Evolutionary conservation across 2,329 filamentous ascomycete genomes (phyloP).

Genomic region (Anthostomella pinea): DNA sequence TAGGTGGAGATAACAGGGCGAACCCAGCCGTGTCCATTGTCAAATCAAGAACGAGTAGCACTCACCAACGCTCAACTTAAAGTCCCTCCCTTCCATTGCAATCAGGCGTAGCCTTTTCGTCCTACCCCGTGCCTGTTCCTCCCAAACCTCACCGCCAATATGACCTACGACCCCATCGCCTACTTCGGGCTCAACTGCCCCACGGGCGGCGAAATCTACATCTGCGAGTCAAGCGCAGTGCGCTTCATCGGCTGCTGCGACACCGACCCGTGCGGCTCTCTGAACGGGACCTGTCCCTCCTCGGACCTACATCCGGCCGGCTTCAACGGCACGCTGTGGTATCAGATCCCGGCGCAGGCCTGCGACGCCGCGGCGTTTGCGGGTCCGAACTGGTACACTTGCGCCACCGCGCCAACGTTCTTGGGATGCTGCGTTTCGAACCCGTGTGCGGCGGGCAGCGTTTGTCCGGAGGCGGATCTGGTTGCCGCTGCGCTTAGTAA

Average conservation of each 20-base stretch:
- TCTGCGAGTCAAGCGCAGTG: conserved; percentile 17
- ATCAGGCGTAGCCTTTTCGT: too few species aligned
- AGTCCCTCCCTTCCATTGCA: too few species aligned
- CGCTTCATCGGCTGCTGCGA: conserved; percentile 24
- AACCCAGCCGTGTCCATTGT: too few species aligned
- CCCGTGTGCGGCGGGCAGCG: conserved; percentile 10
- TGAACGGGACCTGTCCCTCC: conserved; percentile 8
- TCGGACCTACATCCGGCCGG: conserved; percentile 7
- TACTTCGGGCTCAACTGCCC: conserved; percentile 20
- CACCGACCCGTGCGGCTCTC: conserved; percentile 16
- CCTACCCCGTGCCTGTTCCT: too few species aligned
- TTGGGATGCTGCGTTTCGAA: conserved; percentile 24
- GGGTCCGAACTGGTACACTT: conserved; percentile 19
- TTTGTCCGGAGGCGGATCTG: conserved; percentile 11
- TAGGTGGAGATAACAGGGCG: too few species aligned
- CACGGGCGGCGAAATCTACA: conserved; percentile 17
- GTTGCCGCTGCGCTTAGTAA: conserved; percentile 11
- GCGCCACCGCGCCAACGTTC: conserved; percentile 16
- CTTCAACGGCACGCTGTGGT: conserved; percentile 12
- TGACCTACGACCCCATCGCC: conserved; percentile 16
- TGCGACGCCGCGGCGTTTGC: conserved; percentile 8
- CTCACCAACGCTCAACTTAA: too few species aligned
- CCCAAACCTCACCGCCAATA: too few species aligned
- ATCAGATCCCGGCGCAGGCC: conserved; percentile 10
- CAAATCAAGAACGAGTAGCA: too few species aligned